phyloP scores from a whole-genome alignment of 306 rosid species.

The Casuarina equisetifolia region DNA sequence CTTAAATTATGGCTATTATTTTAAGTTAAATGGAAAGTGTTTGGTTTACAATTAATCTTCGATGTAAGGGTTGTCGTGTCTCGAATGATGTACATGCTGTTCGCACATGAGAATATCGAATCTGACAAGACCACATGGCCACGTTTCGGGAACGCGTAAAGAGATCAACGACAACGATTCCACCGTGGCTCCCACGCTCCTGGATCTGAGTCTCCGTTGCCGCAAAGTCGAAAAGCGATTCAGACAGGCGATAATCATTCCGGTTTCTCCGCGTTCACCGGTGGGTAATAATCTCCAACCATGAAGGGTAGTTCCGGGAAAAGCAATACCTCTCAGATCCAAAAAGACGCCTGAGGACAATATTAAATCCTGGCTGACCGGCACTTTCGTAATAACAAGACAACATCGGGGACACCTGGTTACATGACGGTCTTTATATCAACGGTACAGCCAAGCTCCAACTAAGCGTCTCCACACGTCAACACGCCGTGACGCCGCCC shows the following conservation, averaged over 20 bases:
- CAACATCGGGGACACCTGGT: neutral
- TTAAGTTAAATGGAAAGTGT: no score
- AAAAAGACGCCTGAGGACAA: neutral
- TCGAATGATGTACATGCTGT: no score
- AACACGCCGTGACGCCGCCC: neutral
- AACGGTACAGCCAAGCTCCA: neutral
- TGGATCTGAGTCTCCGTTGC: neutral
- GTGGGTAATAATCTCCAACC: neutral
- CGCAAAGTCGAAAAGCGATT: neutral
- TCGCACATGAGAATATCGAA: no score
- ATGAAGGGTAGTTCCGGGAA: no score
- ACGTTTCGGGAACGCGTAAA: no score
- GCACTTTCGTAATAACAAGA: neutral
- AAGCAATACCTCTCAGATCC: no score
- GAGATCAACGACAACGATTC: neutral
- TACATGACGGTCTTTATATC: neutral
- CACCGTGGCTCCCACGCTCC: neutral
- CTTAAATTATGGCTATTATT: no score
- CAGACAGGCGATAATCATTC: neutral
- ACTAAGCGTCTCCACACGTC: neutral
- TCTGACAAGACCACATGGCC: no score
- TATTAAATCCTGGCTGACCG: neutral
- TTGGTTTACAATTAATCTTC: no score
- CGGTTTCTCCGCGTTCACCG: constrained; percentile 23
- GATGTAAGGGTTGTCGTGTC: no score